A percentile compares a stretch with the other conserved stretches of the same genome.
These are phyloP conservation scores for Isatis lusitanica DNA, from an alignment of 441 rosid genomes.

Conservation along the genomic window DNA sequence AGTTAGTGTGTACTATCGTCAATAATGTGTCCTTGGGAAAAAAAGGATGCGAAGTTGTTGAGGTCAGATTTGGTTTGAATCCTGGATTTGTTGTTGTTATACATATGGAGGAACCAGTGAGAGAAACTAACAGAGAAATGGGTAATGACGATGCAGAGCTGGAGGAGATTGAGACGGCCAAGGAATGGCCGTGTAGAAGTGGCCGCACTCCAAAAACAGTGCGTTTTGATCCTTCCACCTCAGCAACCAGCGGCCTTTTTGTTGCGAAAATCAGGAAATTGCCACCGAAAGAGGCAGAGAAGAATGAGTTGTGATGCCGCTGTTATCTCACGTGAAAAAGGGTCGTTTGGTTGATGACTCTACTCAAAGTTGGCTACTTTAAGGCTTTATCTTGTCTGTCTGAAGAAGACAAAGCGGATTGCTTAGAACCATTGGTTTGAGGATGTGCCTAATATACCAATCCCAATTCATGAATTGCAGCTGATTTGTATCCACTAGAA, in stretches of 20 bases:
- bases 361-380: slow-evolving; percentile 9
- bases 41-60: background rate
- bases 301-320: slow-evolving; percentile 15
- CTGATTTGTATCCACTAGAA: slow-evolving; percentile 13
- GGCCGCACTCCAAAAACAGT: slow-evolving; percentile 70
- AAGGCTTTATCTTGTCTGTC: background rate
- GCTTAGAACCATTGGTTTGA: slow-evolving; percentile 8
- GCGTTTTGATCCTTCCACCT: slow-evolving; percentile 77
- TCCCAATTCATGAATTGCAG: background rate
- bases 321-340: background rate
- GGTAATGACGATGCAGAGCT: slow-evolving; percentile 48
- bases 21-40: background rate
- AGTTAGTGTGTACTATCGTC: background rate
- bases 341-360: slow-evolving; percentile 1
- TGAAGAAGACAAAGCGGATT: slow-evolving; percentile 2
- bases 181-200: slow-evolving; percentile 75
- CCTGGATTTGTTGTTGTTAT: background rate
- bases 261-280: slow-evolving; percentile 69
- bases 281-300: slow-evolving; percentile 16
- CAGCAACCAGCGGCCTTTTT: slow-evolving; percentile 92
- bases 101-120: slow-evolving; percentile 1
- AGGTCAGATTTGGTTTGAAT: slow-evolving; percentile 8
- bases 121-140: slow-evolving; percentile 12
- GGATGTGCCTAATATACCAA: background rate
- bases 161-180: slow-evolving; percentile 63